Evolutionary conservation across 2,329 filamentous ascomycete genomes (phyloP).

Genomic region (Phialophora macrospora): DNA sequence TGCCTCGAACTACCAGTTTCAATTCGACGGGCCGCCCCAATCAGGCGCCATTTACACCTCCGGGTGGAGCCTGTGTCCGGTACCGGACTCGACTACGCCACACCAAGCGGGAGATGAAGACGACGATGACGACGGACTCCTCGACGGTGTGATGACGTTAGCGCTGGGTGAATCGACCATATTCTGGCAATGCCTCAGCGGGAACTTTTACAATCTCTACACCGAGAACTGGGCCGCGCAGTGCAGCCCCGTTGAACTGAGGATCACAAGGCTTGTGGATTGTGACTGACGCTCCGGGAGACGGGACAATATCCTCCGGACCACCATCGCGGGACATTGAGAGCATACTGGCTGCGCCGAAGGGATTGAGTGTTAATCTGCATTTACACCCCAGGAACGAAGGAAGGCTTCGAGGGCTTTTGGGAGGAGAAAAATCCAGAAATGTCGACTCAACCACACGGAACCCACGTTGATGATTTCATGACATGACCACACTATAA

Average conservation of each 20-base stretch:
- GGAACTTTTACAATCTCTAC: conserved; percentile 82
- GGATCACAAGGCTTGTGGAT: conserved; percentile 28
- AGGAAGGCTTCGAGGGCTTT: too few relatives aligned
- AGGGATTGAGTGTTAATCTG: not conserved
- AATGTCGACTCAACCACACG: too few relatives aligned
- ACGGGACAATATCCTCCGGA: too few relatives aligned
- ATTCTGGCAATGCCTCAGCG: conserved; percentile 77
- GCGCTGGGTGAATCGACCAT: conserved; percentile 69
- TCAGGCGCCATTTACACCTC: conserved; percentile 72
- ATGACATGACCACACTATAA: too few relatives aligned
- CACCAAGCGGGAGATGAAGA: not conserved
- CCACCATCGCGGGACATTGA: not conserved
- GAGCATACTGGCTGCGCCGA: not conserved
- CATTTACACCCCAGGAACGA: too few relatives aligned
- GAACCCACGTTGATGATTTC: too few relatives aligned
- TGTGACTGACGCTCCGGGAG: conserved; percentile 6
- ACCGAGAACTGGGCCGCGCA: conserved; percentile 68
- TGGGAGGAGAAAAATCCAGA: too few relatives aligned
- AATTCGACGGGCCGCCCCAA: conserved; percentile 74
- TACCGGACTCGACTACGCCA: conserved; percentile 47
- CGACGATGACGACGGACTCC: conserved; percentile 64
- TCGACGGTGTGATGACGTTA: conserved; percentile 60
- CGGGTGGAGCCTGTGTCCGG: conserved; percentile 76
- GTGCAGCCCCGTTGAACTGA: conserved; percentile 31
- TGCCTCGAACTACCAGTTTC: conserved; percentile 78